Base-by-base conservation (phyloP, 176 grass and related monocot species). In the Rhynchospora tenuis region DNA sequence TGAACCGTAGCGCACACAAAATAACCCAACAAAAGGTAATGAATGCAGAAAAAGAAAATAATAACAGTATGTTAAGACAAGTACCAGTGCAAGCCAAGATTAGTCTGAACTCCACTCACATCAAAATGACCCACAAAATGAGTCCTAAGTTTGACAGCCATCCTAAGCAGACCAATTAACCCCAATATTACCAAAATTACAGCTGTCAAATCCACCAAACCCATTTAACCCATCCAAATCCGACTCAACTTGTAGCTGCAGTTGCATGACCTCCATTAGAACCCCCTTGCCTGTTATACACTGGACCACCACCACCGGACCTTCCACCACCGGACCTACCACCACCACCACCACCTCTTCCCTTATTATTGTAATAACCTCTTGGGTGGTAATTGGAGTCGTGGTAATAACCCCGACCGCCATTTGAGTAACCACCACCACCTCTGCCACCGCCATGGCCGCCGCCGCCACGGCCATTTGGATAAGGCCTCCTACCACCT, bases 101-200 rank as follows among this genome's bases (percentile, higher is more conserved):
- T 52, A 82, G 80, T 82, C 80, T 82, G 67, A 82, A 82, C 80
- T 82, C 63, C 80, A 82, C 22, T 56, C 73, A 82, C 24, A 82
- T 82, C 80, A 82, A 67, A 82, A 51, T 15, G 59, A 65, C 80
- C 59, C 59, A 64, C 80, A 64, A 20, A 47, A 80, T 42, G 47
- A 82, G 63, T 56, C 73, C 46, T 56, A 55, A 28, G 55, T 48
- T 42, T 65, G 63, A 65, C 59, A 82, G 60, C 80, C 61, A 82
- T 22, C 59, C 43, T 23, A 54, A 20, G 38, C 57, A 68, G 46
- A 66, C 43, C 80, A 11, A 55, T 42, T 29, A 22, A 82, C 46
- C 80, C 80, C 59, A 60, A 45, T 52, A 38, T 64, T 50, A 26
- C 56, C 57, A 63, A 46, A 81, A 81, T 62, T 81, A 81, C 56